phyloP scores from a whole-genome alignment of 495 filamentous ascomycete genomes.

The Penicillium mononematosum region DNA sequence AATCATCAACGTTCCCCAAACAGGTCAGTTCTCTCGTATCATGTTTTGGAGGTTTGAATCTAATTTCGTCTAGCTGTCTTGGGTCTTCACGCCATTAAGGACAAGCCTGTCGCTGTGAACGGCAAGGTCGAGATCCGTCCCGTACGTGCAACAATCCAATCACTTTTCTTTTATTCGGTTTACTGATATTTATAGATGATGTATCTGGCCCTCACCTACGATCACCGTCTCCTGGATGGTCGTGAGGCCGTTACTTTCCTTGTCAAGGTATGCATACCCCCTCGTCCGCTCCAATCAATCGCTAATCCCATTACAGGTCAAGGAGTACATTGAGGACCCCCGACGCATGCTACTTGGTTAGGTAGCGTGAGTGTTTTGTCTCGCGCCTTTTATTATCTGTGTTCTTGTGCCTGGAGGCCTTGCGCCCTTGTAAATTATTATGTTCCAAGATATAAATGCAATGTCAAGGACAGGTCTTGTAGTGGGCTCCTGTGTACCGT shows the following conservation, averaged over 20 bases:
- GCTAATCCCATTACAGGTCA: constrained; percentile 52
- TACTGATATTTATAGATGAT: constrained; percentile 66
- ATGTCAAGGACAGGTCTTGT: constrained; percentile 9
- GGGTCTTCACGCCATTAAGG: constrained; percentile 97
- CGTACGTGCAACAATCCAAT: constrained; percentile 38
- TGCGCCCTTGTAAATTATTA: constrained; percentile 40
- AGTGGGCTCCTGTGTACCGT: not conserved
- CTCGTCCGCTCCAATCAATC: not conserved
- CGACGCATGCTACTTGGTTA: constrained; percentile 79
- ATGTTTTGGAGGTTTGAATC: constrained; percentile 6
- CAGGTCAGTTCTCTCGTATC: constrained; percentile 44
- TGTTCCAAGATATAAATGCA: constrained; percentile 28
- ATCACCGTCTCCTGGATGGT: constrained; percentile 92
- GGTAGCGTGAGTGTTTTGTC: constrained; percentile 11
- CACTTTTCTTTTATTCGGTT: not conserved
- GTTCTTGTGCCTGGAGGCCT: constrained; percentile 21
- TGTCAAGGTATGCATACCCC: constrained; percentile 63
- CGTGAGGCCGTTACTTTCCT: constrained; percentile 96
- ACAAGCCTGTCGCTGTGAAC: constrained; percentile 83
- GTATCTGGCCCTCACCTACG: constrained; percentile 96
- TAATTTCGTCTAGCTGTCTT: constrained; percentile 64
- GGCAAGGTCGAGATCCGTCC: constrained; percentile 92
- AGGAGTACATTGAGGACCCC: constrained; percentile 98
- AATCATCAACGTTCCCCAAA: constrained; percentile 98
- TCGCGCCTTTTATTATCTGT: constrained; percentile 13